These are phyloP conservation scores for Neurospora pannonica DNA, from an alignment of 495 filamentous ascomycete species.

Conservation along the genomic window DNA sequence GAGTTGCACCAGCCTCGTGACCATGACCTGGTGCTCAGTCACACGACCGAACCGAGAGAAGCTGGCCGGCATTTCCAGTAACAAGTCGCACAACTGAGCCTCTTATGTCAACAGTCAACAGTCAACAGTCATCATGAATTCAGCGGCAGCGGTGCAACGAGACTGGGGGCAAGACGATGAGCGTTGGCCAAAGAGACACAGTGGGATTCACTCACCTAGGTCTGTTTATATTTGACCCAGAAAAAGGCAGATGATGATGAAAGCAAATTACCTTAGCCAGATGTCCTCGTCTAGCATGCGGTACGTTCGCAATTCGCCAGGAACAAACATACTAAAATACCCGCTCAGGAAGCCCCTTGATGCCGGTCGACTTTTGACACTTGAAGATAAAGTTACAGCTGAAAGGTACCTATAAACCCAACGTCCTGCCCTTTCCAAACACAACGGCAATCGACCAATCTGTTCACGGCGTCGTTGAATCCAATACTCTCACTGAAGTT, in stretches of 20 bases:
- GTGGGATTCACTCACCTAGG: not conserved
- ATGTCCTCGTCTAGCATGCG: not conserved
- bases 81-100: not conserved
- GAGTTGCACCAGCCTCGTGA: not conserved
- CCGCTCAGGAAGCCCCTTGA: not conserved
- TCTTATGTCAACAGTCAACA: not conserved
- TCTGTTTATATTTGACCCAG: not conserved
- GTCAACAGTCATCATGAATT: not conserved
- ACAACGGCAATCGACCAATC: not conserved
- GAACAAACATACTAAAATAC: not conserved
- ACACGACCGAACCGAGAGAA: not conserved
- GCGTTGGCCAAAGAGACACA: not conserved
- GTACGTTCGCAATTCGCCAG: not conserved
- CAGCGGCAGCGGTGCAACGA: not conserved
- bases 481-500: not conserved
- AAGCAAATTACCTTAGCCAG: not conserved
- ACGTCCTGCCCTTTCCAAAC: not conserved
- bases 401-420: not conserved
- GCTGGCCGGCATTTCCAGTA: not conserved
- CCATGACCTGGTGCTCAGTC: not conserved
- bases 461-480: not conserved
- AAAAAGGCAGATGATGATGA: not conserved
- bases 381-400: not conserved
- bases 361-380: not conserved
- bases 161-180: not conserved